Percentiles rank a stretch among this genome's conserved stretches.
These are phyloP conservation scores for Arxiozyma slooffiae DNA, from an alignment of 1,139 yeast species.

Conservation along the genomic window DNA sequence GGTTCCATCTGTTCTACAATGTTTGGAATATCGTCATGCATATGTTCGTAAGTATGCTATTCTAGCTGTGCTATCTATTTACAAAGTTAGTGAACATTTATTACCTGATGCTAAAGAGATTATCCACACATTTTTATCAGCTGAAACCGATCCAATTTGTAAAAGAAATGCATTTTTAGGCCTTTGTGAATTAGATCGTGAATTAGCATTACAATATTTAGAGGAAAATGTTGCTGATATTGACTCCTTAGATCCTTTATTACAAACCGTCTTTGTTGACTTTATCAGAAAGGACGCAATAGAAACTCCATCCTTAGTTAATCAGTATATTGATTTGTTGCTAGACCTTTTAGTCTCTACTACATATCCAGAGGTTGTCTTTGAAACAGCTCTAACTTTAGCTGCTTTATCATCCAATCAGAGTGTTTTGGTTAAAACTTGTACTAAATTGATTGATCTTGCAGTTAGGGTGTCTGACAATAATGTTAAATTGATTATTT, in stretches of 20 bases:
- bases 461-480: constrained; percentile 89
- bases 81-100: constrained; percentile 72
- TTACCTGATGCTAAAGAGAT: constrained; percentile 92
- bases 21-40: constrained; percentile 93
- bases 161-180: constrained; percentile 93
- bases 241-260: constrained; percentile 66
- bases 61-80: constrained; percentile 78
- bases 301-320: constrained; percentile 51
- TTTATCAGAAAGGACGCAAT: constrained; percentile 78
- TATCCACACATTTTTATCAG: constrained; percentile 59
- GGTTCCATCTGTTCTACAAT: constrained; percentile 83
- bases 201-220: constrained; percentile 70
- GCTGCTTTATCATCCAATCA: constrained; percentile 64
- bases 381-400: constrained; percentile 86
- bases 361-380: constrained; percentile 66
- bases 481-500: constrained; percentile 83
- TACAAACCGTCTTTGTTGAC: constrained; percentile 86
- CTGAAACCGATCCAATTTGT: constrained; percentile 88
- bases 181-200: constrained; percentile 72
- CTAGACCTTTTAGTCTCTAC: constrained; percentile 63
- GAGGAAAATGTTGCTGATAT: constrained; percentile 59
- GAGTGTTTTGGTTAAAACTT: constrained; percentile 61
- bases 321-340: constrained; percentile 63
- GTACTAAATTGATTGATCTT: constrained; percentile 74
- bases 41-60: constrained; percentile 97